Evolutionary conservation across 1,284 basidiomycete species (phyloP), one percentile per base, ranked within the genome.

Genomic region (Microbotryum lychnidis-dioicae): DNA sequence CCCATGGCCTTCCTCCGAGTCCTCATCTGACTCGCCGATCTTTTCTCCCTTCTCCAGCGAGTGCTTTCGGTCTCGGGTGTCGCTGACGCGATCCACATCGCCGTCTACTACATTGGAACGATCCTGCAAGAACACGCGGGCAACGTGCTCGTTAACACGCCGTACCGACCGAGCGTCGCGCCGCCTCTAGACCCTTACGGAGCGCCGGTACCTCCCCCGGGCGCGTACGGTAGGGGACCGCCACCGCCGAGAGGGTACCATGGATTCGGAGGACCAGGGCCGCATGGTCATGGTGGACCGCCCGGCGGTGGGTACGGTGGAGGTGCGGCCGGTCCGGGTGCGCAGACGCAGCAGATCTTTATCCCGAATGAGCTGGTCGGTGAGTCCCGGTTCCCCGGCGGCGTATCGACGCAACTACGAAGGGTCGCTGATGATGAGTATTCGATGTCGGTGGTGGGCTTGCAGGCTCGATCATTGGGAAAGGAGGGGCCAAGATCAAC

Each of bases 31-130:
- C 25, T 16, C 31, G 33, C 23, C 33, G 10, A 47, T 42, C 18
- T 31, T 55, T 2, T 9, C 49, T n/a, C 53, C 27, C 54, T 31
- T 67, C 68, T 14, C n/a, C 74, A 93, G 89, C 89, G 92, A 61
- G 91, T 98, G 27, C 80, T 99, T 61, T 96, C 91, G 68, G 93
- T 98, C 53, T 92, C 93, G 45, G 96, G 96, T 59, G 96, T 99
- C 49, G 96, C 96, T n/a, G 96, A 99, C 76, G 96, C 96, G 21
- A 93, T 99, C 61, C 96, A 99, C 77, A 99, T 99, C 69, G 96
- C 96, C 33, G 97, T 96, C 37, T 76, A 76, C 73, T 76, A 76
- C 58, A 73, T 77, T 46, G 76, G 76, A n/a, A 75, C 75, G 23
- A 75, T 77, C 54, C 65, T 77, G 21, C 72, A 74, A 49, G 76